phyloP scores from a whole-genome alignment of 1,284 basidiomycete genomes.

The Fomitopsis palustris region DNA sequence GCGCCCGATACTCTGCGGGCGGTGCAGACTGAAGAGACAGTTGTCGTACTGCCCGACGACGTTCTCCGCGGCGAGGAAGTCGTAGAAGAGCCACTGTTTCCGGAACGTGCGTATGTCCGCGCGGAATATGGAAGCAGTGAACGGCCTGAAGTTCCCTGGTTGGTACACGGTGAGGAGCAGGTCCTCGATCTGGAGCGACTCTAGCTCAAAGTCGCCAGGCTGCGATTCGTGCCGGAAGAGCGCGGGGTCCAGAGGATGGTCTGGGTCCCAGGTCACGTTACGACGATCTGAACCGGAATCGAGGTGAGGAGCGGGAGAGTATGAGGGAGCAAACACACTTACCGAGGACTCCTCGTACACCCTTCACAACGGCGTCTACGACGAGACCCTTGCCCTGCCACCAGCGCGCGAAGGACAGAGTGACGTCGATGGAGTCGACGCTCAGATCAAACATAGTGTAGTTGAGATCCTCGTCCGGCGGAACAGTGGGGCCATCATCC shows the following conservation, averaged over 20 bases:
- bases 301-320: not conserved
- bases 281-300: slow-evolving; percentile 66
- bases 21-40: slow-evolving; percentile 95
- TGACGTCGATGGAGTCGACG: slow-evolving; percentile 95
- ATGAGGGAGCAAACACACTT: slow-evolving; percentile 16
- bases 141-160: slow-evolving; percentile 89
- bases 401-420: slow-evolving; percentile 91
- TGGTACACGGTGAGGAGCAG: slow-evolving; percentile 95
- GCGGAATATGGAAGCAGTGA: slow-evolving; percentile 93
- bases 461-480: slow-evolving; percentile 52
- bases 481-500: slow-evolving; percentile 22
- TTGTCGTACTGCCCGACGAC: slow-evolving; percentile 98
- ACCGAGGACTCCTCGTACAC: slow-evolving; percentile 93
- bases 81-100: slow-evolving; percentile 96
- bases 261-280: slow-evolving; percentile 85
- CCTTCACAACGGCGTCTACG: slow-evolving; percentile 88
- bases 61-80: slow-evolving; percentile 87
- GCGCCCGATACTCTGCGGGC: slow-evolving; percentile 92
- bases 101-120: slow-evolving; percentile 86
- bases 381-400: slow-evolving; percentile 94
- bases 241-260: slow-evolving; percentile 75
- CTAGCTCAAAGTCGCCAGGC: slow-evolving; percentile 90
- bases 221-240: slow-evolving; percentile 73
- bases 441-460: slow-evolving; percentile 90
- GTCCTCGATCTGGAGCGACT: slow-evolving; percentile 88